These are phyloP conservation scores for Periglandula ipomoeae DNA, from an alignment of 2,329 filamentous ascomycete genomes.

Conservation along the genomic window DNA sequence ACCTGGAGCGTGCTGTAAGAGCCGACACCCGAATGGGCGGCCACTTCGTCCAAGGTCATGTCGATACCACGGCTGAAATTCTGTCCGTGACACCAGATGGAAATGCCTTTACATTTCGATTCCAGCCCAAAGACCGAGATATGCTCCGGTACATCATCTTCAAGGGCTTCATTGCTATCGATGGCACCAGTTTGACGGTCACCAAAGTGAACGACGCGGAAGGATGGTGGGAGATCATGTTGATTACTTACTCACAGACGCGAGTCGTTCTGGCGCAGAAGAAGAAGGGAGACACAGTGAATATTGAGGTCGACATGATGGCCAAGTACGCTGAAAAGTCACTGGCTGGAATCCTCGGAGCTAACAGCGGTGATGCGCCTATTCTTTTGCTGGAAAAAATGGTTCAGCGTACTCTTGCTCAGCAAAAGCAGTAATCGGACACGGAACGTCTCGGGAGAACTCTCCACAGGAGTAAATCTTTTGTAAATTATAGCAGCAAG, in stretches of 20 bases:
- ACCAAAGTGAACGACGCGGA: constrained; percentile 73
- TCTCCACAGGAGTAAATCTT: no score
- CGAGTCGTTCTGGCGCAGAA: constrained; percentile 77
- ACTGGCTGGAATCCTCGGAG: constrained; percentile 60
- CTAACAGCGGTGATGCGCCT: constrained; percentile 39
- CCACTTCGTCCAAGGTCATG: constrained; percentile 96
- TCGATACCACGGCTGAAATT: constrained; percentile 80
- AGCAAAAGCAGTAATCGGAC: constrained; percentile 20
- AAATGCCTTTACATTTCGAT: constrained; percentile 80
- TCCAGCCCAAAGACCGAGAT: constrained; percentile 58
- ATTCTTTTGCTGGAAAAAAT: constrained; percentile 59
- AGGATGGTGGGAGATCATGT: constrained; percentile 92
- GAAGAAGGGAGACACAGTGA: constrained; percentile 70
- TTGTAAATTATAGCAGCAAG: neutral
- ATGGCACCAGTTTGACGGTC: constrained; percentile 89
- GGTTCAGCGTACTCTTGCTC: constrained; percentile 65
- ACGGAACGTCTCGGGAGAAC: no score
- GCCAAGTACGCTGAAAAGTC: constrained; percentile 87
- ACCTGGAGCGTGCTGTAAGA: constrained; percentile 88
- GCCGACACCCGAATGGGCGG: constrained; percentile 93
- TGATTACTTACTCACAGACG: constrained; percentile 94
- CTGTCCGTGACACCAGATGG: constrained; percentile 67
- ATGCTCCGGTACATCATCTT: constrained; percentile 85
- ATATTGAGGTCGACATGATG: constrained; percentile 87
- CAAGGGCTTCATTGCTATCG: constrained; percentile 91